Evolutionary conservation across 805 yeast genomes (phyloP).

Genomic region (Grigorovia humatica): DNA sequence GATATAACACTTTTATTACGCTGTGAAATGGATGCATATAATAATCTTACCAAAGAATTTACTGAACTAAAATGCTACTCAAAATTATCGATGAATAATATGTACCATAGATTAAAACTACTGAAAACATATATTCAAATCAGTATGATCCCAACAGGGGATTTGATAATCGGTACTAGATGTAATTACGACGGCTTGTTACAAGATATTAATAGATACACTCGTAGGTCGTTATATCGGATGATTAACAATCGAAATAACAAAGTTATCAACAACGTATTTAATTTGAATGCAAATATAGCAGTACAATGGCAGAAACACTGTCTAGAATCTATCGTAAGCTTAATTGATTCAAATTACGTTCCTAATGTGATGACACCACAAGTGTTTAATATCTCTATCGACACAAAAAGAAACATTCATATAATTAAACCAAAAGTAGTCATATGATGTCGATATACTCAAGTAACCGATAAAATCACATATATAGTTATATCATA

Average conservation of each 20-base stretch:
- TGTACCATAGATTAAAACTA: slow-evolving; percentile 22
- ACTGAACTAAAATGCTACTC: slow-evolving; percentile 26
- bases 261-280: slow-evolving; percentile 4
- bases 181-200: slow-evolving; percentile 18
- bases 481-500: not conserved
- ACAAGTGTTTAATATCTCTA: slow-evolving; percentile 13
- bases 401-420: slow-evolving; percentile 10
- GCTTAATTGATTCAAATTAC: slow-evolving; percentile 6
- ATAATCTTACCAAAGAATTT: slow-evolving; percentile 11
- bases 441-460: not conserved
- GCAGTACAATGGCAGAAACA: slow-evolving; percentile 23
- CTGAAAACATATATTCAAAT: slow-evolving; percentile 28
- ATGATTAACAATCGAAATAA: slow-evolving; percentile 12
- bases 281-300: slow-evolving; percentile 18
- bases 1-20: slow-evolving; percentile 18
- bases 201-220: slow-evolving; percentile 15
- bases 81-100: slow-evolving; percentile 12
- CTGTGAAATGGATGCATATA: slow-evolving; percentile 27
- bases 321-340: slow-evolving; percentile 12
- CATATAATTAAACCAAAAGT: not conserved
- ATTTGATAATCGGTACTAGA: slow-evolving; percentile 24
- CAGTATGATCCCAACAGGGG: slow-evolving; percentile 19
- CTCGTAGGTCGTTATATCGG: slow-evolving; percentile 12
- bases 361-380: slow-evolving; percentile 1
- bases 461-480: too few species aligned